These are phyloP conservation scores for Sphagnum magellanicum DNA, from an alignment of 228 moss, liverwort and hornwort species.

Conservation along the genomic window DNA sequence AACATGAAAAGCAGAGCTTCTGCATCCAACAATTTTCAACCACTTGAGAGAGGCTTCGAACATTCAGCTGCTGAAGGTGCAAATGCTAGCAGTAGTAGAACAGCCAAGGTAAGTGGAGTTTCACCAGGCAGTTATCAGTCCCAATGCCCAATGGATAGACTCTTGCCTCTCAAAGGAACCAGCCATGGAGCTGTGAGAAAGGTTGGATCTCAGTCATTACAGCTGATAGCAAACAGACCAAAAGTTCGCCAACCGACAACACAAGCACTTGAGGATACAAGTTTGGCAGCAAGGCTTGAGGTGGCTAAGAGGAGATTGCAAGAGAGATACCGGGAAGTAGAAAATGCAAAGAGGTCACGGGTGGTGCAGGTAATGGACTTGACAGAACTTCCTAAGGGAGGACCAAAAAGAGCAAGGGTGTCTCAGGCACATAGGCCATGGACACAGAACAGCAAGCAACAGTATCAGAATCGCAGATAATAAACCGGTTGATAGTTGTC, in stretches of 20 bases:
- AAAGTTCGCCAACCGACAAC: neutral
- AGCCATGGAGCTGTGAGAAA: constrained; percentile 34
- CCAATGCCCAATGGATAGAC: constrained; percentile 36
- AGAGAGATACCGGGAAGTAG: constrained; percentile 49
- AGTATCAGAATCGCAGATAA: constrained; percentile 35
- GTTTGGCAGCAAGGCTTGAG: constrained; percentile 43
- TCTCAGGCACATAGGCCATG: constrained; percentile 30
- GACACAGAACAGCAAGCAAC: constrained; percentile 16
- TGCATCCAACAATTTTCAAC: constrained; percentile 45
- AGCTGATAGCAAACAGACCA: constrained; percentile 27
- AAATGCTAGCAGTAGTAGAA: constrained; percentile 27
- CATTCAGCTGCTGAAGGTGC: constrained; percentile 26
- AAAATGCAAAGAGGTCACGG: constrained; percentile 50
- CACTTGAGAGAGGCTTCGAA: constrained; percentile 15
- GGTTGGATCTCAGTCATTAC: constrained; percentile 32
- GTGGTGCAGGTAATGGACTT: constrained; percentile 70
- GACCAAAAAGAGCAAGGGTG: constrained; percentile 49
- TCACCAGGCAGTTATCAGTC: constrained; percentile 38
- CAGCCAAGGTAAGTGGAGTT: constrained; percentile 21
- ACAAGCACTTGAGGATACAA: constrained; percentile 15
- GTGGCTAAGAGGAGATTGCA: constrained; percentile 48
- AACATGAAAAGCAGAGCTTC: constrained; percentile 43
- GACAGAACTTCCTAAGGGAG: constrained; percentile 62
- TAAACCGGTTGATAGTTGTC: neutral
- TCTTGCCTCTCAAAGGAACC: constrained; percentile 24